These are phyloP conservation scores for Adansonia madagascariensis DNA, from an alignment of 441 rosid species.

Conservation along the genomic window DNA sequence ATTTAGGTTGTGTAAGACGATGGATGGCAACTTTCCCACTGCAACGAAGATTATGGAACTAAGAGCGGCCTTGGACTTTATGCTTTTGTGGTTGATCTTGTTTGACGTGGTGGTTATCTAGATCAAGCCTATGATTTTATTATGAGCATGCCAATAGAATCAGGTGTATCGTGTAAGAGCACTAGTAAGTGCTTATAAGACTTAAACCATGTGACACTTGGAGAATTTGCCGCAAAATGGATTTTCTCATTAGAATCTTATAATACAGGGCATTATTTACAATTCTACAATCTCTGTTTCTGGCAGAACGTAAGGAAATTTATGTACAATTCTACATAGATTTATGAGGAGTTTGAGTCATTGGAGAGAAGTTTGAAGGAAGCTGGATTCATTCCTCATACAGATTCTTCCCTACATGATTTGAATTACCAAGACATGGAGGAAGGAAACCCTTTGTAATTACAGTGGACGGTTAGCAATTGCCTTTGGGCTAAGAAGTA, in stretches of 20 bases:
- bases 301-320: conserved; percentile 62
- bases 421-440: conserved; percentile 66
- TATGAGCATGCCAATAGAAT: conserved; percentile 62
- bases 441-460: conserved; percentile 55
- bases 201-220: conserved; percentile 62
- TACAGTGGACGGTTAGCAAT: conserved; percentile 81
- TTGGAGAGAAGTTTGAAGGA: conserved; percentile 65
- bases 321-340: conserved; percentile 51
- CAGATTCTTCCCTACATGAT: conserved; percentile 63
- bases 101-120: conserved; percentile 68
- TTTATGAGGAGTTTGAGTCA: conserved; percentile 54
- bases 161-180: conserved; percentile 78
- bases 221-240: conserved; percentile 66
- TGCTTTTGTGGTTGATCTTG: conserved; percentile 77
- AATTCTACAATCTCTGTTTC: conserved; percentile 86
- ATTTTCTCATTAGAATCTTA: conserved; percentile 67
- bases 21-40: conserved; percentile 73
- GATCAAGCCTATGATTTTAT: conserved; percentile 65
- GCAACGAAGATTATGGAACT: conserved; percentile 56
- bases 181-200: conserved; percentile 73
- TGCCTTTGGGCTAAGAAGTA: conserved; percentile 74
- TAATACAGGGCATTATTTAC: conserved; percentile 77
- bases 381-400: conserved; percentile 59
- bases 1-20: conserved; percentile 67
- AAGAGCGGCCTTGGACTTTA: conserved; percentile 77